Evolutionary conservation across 371 early-diverging fungal species (phyloP).

Genomic region (Dinochytrium kinnereticum): DNA sequence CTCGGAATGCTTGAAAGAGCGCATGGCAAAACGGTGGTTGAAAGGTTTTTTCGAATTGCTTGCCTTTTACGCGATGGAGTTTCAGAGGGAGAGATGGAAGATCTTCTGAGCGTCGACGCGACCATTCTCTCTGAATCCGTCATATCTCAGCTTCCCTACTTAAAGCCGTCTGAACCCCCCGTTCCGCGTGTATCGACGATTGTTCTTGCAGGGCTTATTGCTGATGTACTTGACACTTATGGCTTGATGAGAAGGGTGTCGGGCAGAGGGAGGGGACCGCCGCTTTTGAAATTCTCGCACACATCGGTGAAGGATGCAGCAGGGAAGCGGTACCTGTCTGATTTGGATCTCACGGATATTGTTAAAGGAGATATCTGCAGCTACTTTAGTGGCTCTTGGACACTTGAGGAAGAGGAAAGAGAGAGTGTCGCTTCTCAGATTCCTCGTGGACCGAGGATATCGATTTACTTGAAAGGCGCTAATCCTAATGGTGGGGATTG

Average conservation of each 20-base stretch:
- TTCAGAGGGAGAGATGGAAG: constrained; percentile 32
- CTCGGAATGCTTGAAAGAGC: constrained; percentile 22
- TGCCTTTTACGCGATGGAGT: constrained; percentile 24
- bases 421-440: not conserved
- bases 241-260: constrained; percentile 10
- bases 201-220: constrained; percentile 16
- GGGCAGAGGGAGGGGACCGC: constrained; percentile 24
- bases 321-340: constrained; percentile 16
- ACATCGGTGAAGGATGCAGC: constrained; percentile 18
- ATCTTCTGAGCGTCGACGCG: constrained; percentile 28
- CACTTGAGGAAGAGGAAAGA: constrained; percentile 3
- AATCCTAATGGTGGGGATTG: constrained; percentile 24
- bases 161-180: not conserved
- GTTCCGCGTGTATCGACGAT: constrained; percentile 27
- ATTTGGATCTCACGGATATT: constrained; percentile 9
- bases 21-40: constrained; percentile 23
- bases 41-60: constrained; percentile 16
- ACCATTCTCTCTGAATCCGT: constrained; percentile 26
- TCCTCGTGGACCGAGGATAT: not conserved
- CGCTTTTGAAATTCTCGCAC: constrained; percentile 23
- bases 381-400: constrained; percentile 29
- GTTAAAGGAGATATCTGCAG: constrained; percentile 19
- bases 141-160: constrained; percentile 8
- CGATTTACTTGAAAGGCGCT: constrained; percentile 23
- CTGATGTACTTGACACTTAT: constrained; percentile 14